A percentile compares a stretch with the other conserved stretches of the same genome.
Evolutionary conservation across 2,329 filamentous ascomycete genomes (phyloP).

Genomic region (Berkeleyomyces basicola): DNA sequence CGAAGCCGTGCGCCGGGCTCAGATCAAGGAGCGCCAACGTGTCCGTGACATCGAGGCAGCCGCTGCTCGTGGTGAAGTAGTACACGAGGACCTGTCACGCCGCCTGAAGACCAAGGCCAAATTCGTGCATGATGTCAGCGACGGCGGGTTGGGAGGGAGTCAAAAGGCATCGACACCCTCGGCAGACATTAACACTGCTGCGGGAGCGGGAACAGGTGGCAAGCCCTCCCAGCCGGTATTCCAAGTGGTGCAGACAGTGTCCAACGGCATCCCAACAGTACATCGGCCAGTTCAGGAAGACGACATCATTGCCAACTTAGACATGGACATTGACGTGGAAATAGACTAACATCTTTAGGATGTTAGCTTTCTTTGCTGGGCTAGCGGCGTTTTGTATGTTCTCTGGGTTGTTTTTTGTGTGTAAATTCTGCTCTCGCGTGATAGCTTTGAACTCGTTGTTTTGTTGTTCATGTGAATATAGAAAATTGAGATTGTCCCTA

Average conservation of each 20-base stretch:
- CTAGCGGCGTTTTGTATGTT: not conserved
- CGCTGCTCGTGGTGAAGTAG: conserved; percentile 44
- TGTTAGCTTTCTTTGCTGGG: not conserved
- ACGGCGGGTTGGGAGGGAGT: conserved; percentile 12
- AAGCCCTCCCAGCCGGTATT: conserved; percentile 9
- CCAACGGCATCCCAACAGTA: conserved; percentile 41
- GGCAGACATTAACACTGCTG: conserved; percentile 21
- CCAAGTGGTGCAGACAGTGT: conserved; percentile 20
- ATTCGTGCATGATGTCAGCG: conserved; percentile 48
- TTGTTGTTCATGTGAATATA: not conserved
- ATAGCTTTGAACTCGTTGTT: not conserved
- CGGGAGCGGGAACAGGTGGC: not conserved
- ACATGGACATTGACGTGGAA: conserved; percentile 83
- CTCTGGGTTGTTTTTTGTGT: not conserved
- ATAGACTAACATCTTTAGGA: not conserved
- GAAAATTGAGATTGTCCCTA: not conserved
- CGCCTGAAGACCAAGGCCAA: conserved; percentile 51
- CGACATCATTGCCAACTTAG: conserved; percentile 77
- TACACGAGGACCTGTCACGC: conserved; percentile 40
- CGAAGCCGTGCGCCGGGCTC: conserved; percentile 81
- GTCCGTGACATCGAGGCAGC: conserved; percentile 43
- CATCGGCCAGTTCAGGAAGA: conserved; percentile 76
- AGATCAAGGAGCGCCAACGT: conserved; percentile 60
- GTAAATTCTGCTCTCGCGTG: not conserved
- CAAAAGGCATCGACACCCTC: conserved; percentile 18